Percentiles rank a stretch among this genome's conserved stretches.
Evolutionary conservation across 2,329 filamentous ascomycete species (phyloP).

Genomic region (Blumeriella jaapii): DNA sequence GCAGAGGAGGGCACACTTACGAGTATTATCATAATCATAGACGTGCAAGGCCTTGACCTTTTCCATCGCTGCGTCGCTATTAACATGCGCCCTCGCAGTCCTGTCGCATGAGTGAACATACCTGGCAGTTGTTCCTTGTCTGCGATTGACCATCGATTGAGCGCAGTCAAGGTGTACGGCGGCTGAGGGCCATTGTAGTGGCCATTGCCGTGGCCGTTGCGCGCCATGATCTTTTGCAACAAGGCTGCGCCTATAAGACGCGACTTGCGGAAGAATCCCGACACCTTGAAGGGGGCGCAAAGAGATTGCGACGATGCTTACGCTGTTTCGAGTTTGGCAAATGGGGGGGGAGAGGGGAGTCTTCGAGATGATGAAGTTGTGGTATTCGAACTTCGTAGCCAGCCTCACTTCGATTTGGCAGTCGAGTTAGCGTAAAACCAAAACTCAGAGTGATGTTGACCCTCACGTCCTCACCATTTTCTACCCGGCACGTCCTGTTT

Average conservation of each 20-base stretch:
- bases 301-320: background rate
- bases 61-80: slow-evolving; percentile 38
- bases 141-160: slow-evolving; percentile 76
- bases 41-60: slow-evolving; percentile 74
- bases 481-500: too few species aligned
- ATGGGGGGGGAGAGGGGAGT: too few species aligned
- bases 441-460: too few species aligned
- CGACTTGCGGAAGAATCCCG: slow-evolving; percentile 10
- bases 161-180: slow-evolving; percentile 52
- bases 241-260: slow-evolving; percentile 10
- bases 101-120: slow-evolving; percentile 26
- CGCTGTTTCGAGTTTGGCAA: too few species aligned
- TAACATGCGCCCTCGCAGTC: slow-evolving; percentile 9
- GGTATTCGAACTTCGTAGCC: too few species aligned
- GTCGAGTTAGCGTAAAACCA: too few species aligned
- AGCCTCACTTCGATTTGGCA: too few species aligned
- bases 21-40: slow-evolving; percentile 96
- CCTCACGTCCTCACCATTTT: too few species aligned
- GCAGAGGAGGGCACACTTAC: too few species aligned
- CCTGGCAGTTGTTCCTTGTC: slow-evolving; percentile 56
- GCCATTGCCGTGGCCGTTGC: slow-evolving; percentile 9
- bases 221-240: slow-evolving; percentile 7
- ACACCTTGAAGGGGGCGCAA: slow-evolving; percentile 7
- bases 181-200: slow-evolving; percentile 13
- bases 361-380: too few species aligned